Conservation (phyloP, 768 basidiomycete genomes). For the Arthromyces matolae region DNA sequence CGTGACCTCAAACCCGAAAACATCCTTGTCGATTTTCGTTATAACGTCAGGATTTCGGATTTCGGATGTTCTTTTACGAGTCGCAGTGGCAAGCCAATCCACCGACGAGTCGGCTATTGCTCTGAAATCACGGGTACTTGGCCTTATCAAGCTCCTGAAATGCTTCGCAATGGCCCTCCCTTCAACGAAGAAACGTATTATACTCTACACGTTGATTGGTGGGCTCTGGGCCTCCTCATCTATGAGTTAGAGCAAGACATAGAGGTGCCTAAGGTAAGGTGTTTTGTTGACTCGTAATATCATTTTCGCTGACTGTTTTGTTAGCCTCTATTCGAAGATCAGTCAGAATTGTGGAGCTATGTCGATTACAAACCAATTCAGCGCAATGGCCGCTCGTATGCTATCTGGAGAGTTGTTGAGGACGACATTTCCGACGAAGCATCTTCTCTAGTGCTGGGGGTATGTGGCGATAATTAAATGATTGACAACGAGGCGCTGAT, state of each 20-base stretch:
- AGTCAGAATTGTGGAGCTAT: constrained; percentile 22
- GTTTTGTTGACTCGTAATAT: neutral
- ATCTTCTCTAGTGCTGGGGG: constrained; percentile 29
- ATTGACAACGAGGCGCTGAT: neutral
- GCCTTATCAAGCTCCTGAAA: constrained; percentile 39
- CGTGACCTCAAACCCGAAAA: constrained; percentile 71
- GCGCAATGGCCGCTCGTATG: constrained; percentile 17
- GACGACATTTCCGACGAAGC: constrained; percentile 17
- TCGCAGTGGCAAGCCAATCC: constrained; percentile 12
- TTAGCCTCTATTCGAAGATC: constrained; percentile 30
- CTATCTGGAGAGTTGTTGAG: constrained; percentile 14
- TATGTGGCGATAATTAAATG: constrained; percentile 1
- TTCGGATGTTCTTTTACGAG: constrained; percentile 34
- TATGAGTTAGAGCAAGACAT: constrained; percentile 33
- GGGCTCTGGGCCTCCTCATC: constrained; percentile 38
- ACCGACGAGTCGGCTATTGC: constrained; percentile 14
- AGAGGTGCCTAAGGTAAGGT: neutral
- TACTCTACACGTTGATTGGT: constrained; percentile 36
- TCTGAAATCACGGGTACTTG: constrained; percentile 30
- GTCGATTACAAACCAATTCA: constrained; percentile 12
- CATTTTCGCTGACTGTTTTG: neutral
- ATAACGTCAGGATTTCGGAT: constrained; percentile 39
- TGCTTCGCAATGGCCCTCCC: constrained; percentile 24
- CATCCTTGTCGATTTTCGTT: constrained; percentile 47
- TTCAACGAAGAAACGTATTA: constrained; percentile 19